Evolutionary conservation across 106 monocot genomes (phyloP), one percentile per base, ranked within the genome.

Genomic region (Iris macrosiphon): DNA sequence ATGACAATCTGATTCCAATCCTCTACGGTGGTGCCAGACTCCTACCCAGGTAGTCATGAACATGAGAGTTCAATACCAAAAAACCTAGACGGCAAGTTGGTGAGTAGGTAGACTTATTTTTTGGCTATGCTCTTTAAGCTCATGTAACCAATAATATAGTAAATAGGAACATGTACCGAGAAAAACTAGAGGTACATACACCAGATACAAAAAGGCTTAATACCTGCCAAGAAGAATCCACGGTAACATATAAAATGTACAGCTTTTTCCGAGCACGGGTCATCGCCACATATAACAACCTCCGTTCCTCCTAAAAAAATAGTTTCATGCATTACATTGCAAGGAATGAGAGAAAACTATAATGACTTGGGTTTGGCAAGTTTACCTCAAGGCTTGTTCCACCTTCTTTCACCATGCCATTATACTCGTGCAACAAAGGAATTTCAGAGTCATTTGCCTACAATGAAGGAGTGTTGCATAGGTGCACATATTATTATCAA

Each of bases 381-480:
- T 35, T 58, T 55, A 94, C 94, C 88, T 94, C 94, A 45, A 94
- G 60, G 49, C 63, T 70, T 8, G 62, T 45, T 31, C 75, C 78
- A 68, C 57, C 50, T 69, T 75, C 79, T 49, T 71, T 63, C 30
- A 58, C 64, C 45, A 51, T 42, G 25, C 82, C 72, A 68, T 79
- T 79, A 23, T 49, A 74, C 38, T 94, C 88, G 58, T 95, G 78
- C 64, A 85, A 68, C 28, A 95, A 66, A 56, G 94, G 94, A 62
- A 95, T 89, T 76, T 95, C 94, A 60, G 85, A 73, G 34, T 95
- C 94, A 79, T 95, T 95, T 49, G 74, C 76, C 94, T 94, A 57
- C 32, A 51, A 22, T 16, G 24, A 23, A 69, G 18, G 4, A 48
- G 47, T 21, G 14, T 35, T 49, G 57, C 14, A 29, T 19, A 5